These are phyloP conservation scores for Scenedesmus sp. DNA, from an alignment of 163 green algal genomes.

Conservation along the genomic window DNA sequence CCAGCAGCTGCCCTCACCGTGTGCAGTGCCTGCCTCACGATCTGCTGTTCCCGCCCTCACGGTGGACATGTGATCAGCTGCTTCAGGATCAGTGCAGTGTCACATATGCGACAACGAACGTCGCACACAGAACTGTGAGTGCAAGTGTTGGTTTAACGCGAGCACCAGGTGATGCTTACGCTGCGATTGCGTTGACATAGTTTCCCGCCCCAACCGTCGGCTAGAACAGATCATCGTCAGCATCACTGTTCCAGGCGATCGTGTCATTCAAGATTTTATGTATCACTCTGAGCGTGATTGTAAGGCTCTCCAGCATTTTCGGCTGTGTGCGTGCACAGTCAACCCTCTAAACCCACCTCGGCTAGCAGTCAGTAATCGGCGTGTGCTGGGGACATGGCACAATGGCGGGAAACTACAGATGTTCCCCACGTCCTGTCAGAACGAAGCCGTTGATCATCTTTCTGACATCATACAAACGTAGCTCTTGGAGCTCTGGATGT, in stretches of 20 bases:
- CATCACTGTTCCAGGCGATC: no score
- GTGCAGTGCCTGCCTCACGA: no score
- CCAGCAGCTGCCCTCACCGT: no score
- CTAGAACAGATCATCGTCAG: neutral
- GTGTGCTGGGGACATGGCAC: neutral
- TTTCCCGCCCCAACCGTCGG: neutral
- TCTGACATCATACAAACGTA: no score
- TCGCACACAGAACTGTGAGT: no score
- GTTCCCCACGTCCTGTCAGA: neutral
- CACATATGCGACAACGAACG: no score
- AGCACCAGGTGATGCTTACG: neutral
- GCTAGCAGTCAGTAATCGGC: neutral
- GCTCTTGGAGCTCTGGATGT: neutral
- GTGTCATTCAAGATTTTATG: no score
- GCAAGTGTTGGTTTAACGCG: neutral
- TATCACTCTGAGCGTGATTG: neutral
- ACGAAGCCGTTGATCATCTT: neutral
- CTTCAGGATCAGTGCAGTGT: no score
- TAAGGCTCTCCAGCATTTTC: neutral
- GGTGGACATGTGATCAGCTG: no score
- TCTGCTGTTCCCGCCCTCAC: no score
- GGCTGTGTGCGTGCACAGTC: neutral
- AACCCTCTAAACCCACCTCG: conserved; percentile 7
- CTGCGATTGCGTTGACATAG: neutral
- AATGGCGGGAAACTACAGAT: neutral